Evolutionary conservation across 2,329 filamentous ascomycete species (phyloP), one percentile per base, ranked within the genome.

Genomic region (Zymoseptoria pseudotritici): DNA sequence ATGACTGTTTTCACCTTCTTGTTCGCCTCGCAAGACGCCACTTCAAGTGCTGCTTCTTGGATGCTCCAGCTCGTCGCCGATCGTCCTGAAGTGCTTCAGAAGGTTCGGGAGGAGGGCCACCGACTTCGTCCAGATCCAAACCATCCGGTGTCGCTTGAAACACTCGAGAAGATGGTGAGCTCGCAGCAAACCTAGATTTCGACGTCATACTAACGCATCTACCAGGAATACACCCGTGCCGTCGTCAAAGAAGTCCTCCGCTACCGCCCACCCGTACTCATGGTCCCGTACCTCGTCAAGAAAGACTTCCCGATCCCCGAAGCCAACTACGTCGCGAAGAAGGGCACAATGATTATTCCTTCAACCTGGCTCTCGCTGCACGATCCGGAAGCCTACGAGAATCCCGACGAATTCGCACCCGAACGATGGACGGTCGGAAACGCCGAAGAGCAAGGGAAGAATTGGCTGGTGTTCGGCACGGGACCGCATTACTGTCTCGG

Each of bases 401-500:
- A 94, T 71, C 91, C 94, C 2, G 93, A 97, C 70, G 80, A 82
- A 50, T 97, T 91, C 73, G 88, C 96, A 70, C 93, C 93, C 2
- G 69, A 97, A 66, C 85, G 93, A 69, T 97, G 94, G 85, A 93
- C 93, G 75, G 84, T 83, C 1, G 94, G 93, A 61, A 89, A 92
- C 69, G 94, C 93, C 11, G 92, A 96, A 76, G 85, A 88, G 75
- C 88, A 93, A 67, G 88, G 87, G 72, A 97, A 97, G 87, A 99
- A 97, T 81, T 97, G 87, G 81, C 83, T 99, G 56, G 92, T 97
- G 19, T 97, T 99, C 69, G 94, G 94, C 70, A 92, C 90, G 19
- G 94, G 94, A 7, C 90, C 94, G 69, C 94, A 97, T 78, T 96
- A 97, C 80, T 99, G 94, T 75, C 82, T 97, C 42, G 94, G 93